Percentiles rank a stretch among this genome's conserved stretches.
phyloP scores from a whole-genome alignment of 495 filamentous ascomycete species.

The Lepidopterella palustris region DNA sequence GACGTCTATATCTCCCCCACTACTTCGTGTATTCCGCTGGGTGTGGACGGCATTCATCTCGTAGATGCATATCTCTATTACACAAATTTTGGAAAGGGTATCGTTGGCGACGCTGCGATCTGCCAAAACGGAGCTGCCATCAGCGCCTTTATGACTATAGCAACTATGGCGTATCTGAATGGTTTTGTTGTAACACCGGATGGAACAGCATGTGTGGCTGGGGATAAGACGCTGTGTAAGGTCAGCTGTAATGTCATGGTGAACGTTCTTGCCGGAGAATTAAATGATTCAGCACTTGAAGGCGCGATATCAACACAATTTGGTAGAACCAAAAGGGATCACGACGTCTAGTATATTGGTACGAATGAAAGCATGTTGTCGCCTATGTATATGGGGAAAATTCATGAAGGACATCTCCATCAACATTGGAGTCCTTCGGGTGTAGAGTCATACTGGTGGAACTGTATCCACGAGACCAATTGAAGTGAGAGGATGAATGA shows the following conservation, averaged over 20 bases:
- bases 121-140: background rate
- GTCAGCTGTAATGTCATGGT: background rate
- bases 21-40: background rate
- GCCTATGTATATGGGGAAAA: background rate
- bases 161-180: background rate
- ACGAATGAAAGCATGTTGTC: background rate
- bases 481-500: too few relatives aligned
- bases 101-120: background rate
- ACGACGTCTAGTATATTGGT: background rate
- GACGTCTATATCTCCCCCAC: background rate
- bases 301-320: background rate
- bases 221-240: background rate
- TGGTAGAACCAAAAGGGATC: background rate
- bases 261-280: background rate
- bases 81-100: background rate
- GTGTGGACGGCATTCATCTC: background rate
- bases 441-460: too few relatives aligned
- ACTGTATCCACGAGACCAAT: too few relatives aligned
- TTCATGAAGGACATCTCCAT: background rate
- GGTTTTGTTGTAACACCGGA: background rate
- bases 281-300: background rate
- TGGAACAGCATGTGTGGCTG: background rate
- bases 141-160: background rate
- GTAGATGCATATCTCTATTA: background rate
- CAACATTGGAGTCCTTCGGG: background rate